These are phyloP conservation scores for Xylaria sp. DNA, from an alignment of 2,329 filamentous ascomycete genomes.

Conservation along the genomic window DNA sequence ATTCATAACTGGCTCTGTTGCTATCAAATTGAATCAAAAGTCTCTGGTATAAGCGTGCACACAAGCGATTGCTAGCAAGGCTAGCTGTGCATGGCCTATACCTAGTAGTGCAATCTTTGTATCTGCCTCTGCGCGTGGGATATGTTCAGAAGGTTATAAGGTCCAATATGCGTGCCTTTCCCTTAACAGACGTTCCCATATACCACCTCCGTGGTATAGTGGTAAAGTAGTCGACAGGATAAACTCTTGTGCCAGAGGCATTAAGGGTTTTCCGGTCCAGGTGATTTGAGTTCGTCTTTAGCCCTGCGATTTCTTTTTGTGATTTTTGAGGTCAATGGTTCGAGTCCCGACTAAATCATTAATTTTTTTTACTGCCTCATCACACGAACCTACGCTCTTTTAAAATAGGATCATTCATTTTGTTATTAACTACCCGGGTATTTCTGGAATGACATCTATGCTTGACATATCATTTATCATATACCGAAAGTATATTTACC, in stretches of 20 bases:
- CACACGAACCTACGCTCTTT: not conserved
- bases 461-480: not conserved
- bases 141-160: not conserved
- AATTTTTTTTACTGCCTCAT: not conserved
- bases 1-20: not conserved
- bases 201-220: not conserved
- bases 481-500: not conserved
- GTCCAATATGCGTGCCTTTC: not conserved
- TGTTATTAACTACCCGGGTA: not conserved
- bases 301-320: constrained; percentile 1
- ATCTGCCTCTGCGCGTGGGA: not conserved
- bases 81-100: not conserved
- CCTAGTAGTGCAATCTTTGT: not conserved
- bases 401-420: not conserved
- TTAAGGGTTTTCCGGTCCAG: not conserved
- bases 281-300: not conserved
- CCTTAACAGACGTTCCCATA: not conserved
- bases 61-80: not conserved
- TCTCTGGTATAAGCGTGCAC: too few relatives aligned
- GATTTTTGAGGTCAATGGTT: not conserved
- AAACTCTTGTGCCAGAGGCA: not conserved
- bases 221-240: not conserved
- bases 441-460: not conserved
- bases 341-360: not conserved
- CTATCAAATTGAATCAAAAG: too few relatives aligned